phyloP scores from a whole-genome alignment of 2,329 filamentous ascomycete species.

The Trichoderma asperellum region DNA sequence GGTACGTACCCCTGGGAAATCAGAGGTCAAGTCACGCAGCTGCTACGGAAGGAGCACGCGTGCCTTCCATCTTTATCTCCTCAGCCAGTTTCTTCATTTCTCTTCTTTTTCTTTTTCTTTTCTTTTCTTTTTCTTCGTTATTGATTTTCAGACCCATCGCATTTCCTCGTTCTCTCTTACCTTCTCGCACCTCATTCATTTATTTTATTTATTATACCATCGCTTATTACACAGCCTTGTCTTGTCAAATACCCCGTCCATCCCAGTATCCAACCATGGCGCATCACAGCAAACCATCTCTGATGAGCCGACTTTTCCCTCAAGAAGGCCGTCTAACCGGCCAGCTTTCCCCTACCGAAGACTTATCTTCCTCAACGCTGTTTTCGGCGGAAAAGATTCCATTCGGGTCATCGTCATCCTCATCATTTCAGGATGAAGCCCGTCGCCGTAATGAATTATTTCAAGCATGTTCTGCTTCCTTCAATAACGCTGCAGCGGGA shows the following conservation, averaged over 20 bases:
- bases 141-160: background rate
- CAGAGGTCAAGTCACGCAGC: background rate
- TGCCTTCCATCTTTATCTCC: background rate
- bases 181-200: background rate
- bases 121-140: background rate
- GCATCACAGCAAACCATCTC: background rate
- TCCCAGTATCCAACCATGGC: background rate
- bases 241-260: background rate
- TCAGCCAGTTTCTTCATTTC: no score
- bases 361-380: constrained; percentile 32
- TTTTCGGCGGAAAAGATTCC: constrained; percentile 9
- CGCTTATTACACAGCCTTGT: background rate
- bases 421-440: background rate
- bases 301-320: constrained; percentile 1
- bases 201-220: background rate
- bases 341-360: background rate
- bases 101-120: no score
- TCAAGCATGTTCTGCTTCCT: constrained; percentile 32
- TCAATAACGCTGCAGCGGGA: background rate
- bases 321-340: background rate
- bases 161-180: background rate
- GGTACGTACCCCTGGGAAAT: background rate
- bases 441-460: constrained; percentile 32
- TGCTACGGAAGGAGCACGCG: background rate
- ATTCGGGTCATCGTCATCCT: background rate